Evolutionary conservation across 257 asterid species (phyloP).

Genomic region (Anisodus acutangulus): DNA sequence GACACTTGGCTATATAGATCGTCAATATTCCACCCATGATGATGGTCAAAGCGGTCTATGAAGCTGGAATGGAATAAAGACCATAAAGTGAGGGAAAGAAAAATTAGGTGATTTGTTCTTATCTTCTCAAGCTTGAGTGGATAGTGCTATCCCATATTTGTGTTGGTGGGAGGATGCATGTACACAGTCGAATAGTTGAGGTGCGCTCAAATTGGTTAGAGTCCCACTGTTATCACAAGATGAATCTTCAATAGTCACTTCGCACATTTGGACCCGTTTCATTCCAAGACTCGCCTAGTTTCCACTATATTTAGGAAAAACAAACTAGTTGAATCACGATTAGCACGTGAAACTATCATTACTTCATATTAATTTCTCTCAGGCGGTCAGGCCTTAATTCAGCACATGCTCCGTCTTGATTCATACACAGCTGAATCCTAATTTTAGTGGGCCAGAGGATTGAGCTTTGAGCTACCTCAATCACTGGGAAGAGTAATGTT

Average conservation of each 20-base stretch:
- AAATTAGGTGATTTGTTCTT: background rate
- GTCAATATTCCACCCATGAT: conserved; percentile 5
- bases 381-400: background rate
- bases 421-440: background rate
- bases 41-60: background rate
- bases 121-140: conserved; percentile 10
- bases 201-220: background rate
- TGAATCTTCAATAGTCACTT: background rate
- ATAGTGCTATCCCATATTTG: background rate
- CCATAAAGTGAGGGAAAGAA: background rate
- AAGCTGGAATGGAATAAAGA: conserved; percentile 24
- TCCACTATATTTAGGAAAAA: conserved; percentile 1
- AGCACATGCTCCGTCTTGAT: background rate
- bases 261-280: conserved; percentile 10
- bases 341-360: background rate
- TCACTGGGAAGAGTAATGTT: conserved; percentile 12
- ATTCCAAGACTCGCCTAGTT: background rate
- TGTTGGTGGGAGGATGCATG: background rate
- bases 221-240: background rate
- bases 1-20: background rate
- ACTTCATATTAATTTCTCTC: background rate
- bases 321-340: background rate
- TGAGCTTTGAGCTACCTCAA: conserved; percentile 20
- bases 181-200: background rate
- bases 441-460: background rate